Evolutionary conservation across 306 rosid species (phyloP).

Genomic region (Vigna mungo): DNA sequence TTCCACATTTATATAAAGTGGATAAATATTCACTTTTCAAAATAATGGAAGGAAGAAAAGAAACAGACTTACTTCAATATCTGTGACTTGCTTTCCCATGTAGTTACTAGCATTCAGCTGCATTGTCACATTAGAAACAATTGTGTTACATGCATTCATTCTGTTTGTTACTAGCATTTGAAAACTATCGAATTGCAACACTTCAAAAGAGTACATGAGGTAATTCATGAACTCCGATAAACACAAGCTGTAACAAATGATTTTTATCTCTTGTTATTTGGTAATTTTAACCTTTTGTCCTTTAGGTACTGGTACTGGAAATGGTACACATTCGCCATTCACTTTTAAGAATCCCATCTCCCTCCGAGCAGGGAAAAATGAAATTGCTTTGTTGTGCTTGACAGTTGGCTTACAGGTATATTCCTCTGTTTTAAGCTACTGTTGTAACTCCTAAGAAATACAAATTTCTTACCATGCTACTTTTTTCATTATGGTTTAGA

Average conservation of each 20-base stretch:
- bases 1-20: conserved; percentile 22
- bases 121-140: background rate
- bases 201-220: conserved; percentile 7
- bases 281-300: conserved; percentile 15
- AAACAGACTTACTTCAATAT: background rate
- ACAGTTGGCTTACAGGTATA: conserved; percentile 87
- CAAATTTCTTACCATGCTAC: background rate
- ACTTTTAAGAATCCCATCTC: conserved; percentile 63
- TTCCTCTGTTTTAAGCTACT: conserved; percentile 27
- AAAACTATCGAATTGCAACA: conserved; percentile 28
- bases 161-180: background rate
- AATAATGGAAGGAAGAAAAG: no score
- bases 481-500: conserved; percentile 54
- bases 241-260: conserved; percentile 16
- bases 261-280: background rate
- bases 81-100: background rate
- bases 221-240: background rate
- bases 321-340: conserved; percentile 79
- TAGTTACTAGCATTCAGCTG: conserved; percentile 7
- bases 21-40: background rate
- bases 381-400: conserved; percentile 83
- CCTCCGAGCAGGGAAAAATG: conserved; percentile 84
- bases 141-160: background rate
- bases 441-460: conserved; percentile 5
- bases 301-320: conserved; percentile 86